Base-by-base conservation (phyloP, 805 yeast genomes). In the Komagataella kurtzmanii region DNA sequence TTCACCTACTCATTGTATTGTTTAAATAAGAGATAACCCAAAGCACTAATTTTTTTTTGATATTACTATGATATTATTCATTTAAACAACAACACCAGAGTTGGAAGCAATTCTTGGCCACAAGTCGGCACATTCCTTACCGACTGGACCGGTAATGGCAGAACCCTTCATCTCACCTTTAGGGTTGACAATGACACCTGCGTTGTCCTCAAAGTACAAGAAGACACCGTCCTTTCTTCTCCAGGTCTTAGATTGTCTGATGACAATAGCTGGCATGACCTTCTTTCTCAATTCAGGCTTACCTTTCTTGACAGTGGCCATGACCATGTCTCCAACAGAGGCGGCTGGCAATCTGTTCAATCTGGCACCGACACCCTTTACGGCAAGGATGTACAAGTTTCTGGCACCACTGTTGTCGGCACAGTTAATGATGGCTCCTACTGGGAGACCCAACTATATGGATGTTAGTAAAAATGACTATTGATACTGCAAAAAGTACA, bases 81-180 rank as follows among this genome's bases (percentile, higher is more conserved):
- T 68, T 82, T 90, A 93, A 75, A 90, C 99, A 76, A 93, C 99
- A 75, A 93, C 99, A 88, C 99, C 99, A 68, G 99, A 93, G 91
- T 88, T 88, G 66, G 97, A 89, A 72, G 99, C 98, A 81, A 93
- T 93, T 83, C 99, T 88, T 76, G 99, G 99, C 99, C 99, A 93
- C 76, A 93, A 86, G 74, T 93, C 99, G 74, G 99, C 99, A 83
- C 99, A 95, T 83, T 93, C 99, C 81, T 93, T 93, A 76, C 97
- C 98, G 72, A 93, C 99, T 71, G 99, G 99, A 77, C 99, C 99
- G 71, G 99, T 95, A 75, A 93, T 93, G 71, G 99, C 99, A 65
- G 99, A 95, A 79, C 99, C 99, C 84, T 93, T 93, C 99, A 95
- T 93, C 80, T 93, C 99, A 83, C 99, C 99, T 93, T 93, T 93